Evolutionary conservation across 2,329 filamentous ascomycete species (phyloP).

Genomic region (Aspergillus sp.): DNA sequence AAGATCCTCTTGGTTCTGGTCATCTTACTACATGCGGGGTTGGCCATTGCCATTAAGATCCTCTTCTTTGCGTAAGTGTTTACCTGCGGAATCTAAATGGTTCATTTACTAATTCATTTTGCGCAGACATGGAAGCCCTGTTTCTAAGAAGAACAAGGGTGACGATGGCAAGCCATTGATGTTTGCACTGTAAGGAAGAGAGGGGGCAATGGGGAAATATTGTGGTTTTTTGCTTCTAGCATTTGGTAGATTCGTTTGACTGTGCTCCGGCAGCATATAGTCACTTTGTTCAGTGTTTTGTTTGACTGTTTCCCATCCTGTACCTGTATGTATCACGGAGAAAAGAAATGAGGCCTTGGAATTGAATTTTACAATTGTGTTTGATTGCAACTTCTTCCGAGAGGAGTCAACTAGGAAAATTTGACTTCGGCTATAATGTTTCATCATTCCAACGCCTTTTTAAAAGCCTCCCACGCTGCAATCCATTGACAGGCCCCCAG

Average conservation of each 20-base stretch:
- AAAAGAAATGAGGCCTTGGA: conserved; percentile 1
- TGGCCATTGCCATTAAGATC: conserved; percentile 91
- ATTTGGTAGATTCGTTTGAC: not conserved
- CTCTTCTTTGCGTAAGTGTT: conserved; percentile 75
- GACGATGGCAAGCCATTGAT: conserved; percentile 24
- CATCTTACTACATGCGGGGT: conserved; percentile 77
- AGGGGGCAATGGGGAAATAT: not conserved
- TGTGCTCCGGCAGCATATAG: conserved; percentile 11
- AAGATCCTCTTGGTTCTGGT: conserved; percentile 83
- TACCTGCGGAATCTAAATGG: not conserved
- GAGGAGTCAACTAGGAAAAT: conserved; percentile 32
- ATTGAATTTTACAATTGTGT: conserved; percentile 27
- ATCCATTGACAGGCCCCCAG: conserved; percentile 26
- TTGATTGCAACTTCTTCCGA: conserved; percentile 31
- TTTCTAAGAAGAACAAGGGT: conserved; percentile 38
- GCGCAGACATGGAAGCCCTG: conserved; percentile 58
- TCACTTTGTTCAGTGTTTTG: not conserved
- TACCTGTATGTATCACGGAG: conserved; percentile 9
- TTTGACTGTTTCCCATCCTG: not conserved
- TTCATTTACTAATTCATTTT: conserved; percentile 9
- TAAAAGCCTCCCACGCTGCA: conserved; percentile 30
- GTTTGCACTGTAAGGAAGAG: conserved; percentile 18
- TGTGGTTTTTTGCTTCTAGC: conserved; percentile 2
- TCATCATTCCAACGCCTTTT: conserved; percentile 37
- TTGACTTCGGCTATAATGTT: conserved; percentile 32